These are phyloP conservation scores for Exophiala aquamarina DNA, from an alignment of 2,329 filamentous ascomycete genomes.

Conservation along the genomic window DNA sequence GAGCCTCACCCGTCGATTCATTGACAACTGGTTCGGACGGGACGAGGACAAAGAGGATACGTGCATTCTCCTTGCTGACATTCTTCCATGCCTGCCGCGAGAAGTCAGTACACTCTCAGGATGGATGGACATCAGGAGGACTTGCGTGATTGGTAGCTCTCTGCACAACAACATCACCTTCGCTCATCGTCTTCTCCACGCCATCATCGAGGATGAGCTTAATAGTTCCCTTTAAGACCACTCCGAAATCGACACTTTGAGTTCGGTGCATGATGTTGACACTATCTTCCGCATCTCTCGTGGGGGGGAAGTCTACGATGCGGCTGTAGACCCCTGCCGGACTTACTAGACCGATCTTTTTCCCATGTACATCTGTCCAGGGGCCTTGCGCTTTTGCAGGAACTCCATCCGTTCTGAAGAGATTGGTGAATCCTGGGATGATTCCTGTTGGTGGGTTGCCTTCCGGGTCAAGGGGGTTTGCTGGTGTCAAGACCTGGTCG, in stretches of 20 bases:
- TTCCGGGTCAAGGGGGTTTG: conserved; percentile 29
- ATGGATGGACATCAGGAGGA: background rate
- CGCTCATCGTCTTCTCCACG: conserved; percentile 28
- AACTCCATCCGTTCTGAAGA: conserved; percentile 28
- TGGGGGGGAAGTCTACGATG: conserved; percentile 31
- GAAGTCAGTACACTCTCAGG: background rate
- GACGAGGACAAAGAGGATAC: conserved; percentile 28
- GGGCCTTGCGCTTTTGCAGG: conserved; percentile 28
- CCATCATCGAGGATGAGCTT: conserved; percentile 33
- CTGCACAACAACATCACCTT: conserved; percentile 34
- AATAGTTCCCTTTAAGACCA: conserved; percentile 33
- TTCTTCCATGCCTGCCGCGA: conserved; percentile 22
- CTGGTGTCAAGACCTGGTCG: conserved; percentile 30
- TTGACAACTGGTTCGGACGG: conserved; percentile 19
- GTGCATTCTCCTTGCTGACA: conserved; percentile 18
- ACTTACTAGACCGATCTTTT: conserved; percentile 27
- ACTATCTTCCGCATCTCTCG: conserved; percentile 10
- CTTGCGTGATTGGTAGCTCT: conserved; percentile 26
- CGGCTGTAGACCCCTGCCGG: conserved; percentile 25
- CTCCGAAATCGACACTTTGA: conserved; percentile 33
- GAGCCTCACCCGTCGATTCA: conserved; percentile 19
- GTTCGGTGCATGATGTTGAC: conserved; percentile 28
- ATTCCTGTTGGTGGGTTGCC: conserved; percentile 23
- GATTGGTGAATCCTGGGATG: conserved; percentile 29
- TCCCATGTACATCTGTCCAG: conserved; percentile 30